Evolutionary conservation across 192 early-diverging fungal genomes (phyloP).

Genomic region (Thamnidium elegans): DNA sequence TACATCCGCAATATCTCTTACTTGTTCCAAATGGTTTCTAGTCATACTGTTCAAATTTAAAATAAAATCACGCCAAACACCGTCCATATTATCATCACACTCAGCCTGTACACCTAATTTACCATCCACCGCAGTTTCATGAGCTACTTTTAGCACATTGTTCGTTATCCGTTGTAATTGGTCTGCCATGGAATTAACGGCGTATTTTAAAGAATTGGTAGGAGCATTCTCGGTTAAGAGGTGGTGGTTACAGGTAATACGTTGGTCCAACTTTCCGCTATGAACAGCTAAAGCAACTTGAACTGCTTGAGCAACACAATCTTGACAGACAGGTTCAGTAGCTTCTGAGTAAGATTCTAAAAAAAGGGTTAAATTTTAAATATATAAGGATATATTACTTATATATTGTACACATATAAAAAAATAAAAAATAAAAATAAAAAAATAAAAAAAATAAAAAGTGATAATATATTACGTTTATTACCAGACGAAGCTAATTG

Average conservation of each 20-base stretch:
- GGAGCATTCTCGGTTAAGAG: conserved; percentile 1
- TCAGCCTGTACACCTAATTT: conserved; percentile 65
- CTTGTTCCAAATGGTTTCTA: conserved; percentile 53
- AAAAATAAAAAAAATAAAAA: not conserved
- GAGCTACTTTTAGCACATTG: conserved; percentile 63
- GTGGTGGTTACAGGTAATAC: conserved; percentile 42
- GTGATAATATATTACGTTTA: too few species aligned
- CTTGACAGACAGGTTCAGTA: conserved; percentile 23
- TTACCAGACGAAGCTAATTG: conserved; percentile 15
- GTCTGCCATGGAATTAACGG: conserved; percentile 61
- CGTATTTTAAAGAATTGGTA: conserved; percentile 38
- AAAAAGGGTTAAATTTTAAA: too few species aligned
- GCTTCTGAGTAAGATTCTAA: too few species aligned
- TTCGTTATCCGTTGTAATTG: conserved; percentile 54
- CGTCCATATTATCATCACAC: conserved; percentile 30
- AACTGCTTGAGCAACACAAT: conserved; percentile 46
- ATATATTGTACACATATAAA: not conserved
- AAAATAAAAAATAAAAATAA: not conserved
- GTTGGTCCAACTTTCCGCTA: conserved; percentile 39
- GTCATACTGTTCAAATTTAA: conserved; percentile 60
- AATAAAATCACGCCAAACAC: conserved; percentile 56
- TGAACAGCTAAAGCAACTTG: conserved; percentile 43
- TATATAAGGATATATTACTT: too few species aligned
- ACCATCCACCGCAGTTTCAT: conserved; percentile 68
- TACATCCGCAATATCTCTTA: conserved; percentile 61